phyloP scores from a whole-genome alignment of 345 rosid genomes.

The Orychophragmus violaceus region DNA sequence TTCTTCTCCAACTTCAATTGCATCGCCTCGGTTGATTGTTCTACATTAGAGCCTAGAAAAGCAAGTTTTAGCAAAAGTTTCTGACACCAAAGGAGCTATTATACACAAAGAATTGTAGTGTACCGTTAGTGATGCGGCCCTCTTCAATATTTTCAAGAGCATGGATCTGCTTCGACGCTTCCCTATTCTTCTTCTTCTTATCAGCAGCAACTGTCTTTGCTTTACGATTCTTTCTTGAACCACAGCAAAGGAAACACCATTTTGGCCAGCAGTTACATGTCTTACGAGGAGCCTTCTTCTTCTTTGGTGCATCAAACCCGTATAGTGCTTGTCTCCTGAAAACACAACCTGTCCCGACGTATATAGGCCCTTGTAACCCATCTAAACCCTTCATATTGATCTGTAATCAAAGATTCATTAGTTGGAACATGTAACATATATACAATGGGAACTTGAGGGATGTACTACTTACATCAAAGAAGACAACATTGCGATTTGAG shows the following conservation, averaged over 20 bases:
- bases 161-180: conserved; percentile 92
- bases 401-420: conserved; percentile 38
- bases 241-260: conserved; percentile 79
- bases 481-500: conserved; percentile 93
- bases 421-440: background rate
- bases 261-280: conserved; percentile 99
- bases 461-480: conserved; percentile 73
- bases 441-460: background rate
- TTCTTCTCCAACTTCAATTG: conserved; percentile 89
- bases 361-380: conserved; percentile 97
- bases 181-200: conserved; percentile 72
- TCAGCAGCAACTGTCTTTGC: conserved; percentile 47
- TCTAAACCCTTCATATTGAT: conserved; percentile 98
- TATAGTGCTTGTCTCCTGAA: conserved; percentile 95
- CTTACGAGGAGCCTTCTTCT: conserved; percentile 84
- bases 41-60: conserved; percentile 36
- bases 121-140: conserved; percentile 32
- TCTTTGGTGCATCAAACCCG: conserved; percentile 79
- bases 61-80: conserved; percentile 31
- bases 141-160: conserved; percentile 96
- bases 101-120: conserved; percentile 1
- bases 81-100: background rate
- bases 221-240: conserved; percentile 71
- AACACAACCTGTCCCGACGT: conserved; percentile 97
- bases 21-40: conserved; percentile 49